Evolutionary conservation across 2,329 filamentous ascomycete species (phyloP).

Genomic region (Stagonosporopsis cucurbitacearum): DNA sequence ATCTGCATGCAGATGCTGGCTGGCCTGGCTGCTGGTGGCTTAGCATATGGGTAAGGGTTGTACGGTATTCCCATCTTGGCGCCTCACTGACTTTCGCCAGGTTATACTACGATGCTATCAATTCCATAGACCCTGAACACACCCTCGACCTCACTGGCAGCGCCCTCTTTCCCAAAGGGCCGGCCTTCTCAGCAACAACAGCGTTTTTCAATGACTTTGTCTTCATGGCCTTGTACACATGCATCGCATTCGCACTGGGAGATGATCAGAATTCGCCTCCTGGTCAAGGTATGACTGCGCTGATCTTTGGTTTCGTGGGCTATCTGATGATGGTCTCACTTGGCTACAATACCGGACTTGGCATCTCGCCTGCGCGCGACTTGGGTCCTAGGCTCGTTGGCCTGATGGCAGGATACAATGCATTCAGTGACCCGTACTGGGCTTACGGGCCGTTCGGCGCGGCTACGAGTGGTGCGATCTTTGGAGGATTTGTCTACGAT

Average conservation of each 20-base stretch:
- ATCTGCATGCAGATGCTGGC: conserved; percentile 60
- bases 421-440: conserved; percentile 38
- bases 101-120: conserved; percentile 61
- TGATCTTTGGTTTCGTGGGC: conserved; percentile 35
- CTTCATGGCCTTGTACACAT: conserved; percentile 70
- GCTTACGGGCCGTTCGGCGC: conserved; percentile 38
- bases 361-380: conserved; percentile 74
- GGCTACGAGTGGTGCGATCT: conserved; percentile 32
- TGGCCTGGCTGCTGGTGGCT: conserved; percentile 55
- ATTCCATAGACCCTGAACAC: conserved; percentile 60
- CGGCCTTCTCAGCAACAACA: conserved; percentile 68
- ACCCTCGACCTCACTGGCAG: conserved; percentile 46
- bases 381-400: conserved; percentile 73
- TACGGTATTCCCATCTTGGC: conserved; percentile 48
- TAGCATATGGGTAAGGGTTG: conserved; percentile 52
- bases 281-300: conserved; percentile 58
- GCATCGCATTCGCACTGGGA: conserved; percentile 71
- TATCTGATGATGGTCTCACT: conserved; percentile 36
- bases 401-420: conserved; percentile 70
- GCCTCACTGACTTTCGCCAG: conserved; percentile 33
- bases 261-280: conserved; percentile 55
- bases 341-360: conserved; percentile 40
- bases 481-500: conserved; percentile 41
- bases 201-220: conserved; percentile 76
- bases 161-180: conserved; percentile 66